These are phyloP conservation scores for Cyanidioschyzon merolae DNA, from an alignment of 23 red algal genomes.

Conservation along the genomic window DNA sequence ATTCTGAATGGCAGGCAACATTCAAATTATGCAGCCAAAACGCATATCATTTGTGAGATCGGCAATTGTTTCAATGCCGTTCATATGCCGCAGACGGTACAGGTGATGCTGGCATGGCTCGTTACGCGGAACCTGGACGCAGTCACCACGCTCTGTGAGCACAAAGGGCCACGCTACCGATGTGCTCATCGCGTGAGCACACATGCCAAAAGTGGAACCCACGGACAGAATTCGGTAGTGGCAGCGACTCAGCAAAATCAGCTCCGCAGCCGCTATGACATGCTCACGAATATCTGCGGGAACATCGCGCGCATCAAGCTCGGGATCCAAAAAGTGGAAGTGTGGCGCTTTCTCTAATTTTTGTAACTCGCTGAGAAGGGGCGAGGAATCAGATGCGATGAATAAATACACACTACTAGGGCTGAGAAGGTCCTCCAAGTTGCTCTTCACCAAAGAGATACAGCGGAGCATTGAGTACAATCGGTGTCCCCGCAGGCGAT, in stretches of 20 bases:
- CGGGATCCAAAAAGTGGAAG: neutral
- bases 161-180: neutral
- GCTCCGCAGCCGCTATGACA: neutral
- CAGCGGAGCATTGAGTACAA: neutral
- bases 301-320: neutral
- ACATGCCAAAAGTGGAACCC: constrained; percentile 13
- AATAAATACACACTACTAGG: neutral
- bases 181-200: neutral
- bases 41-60: neutral
- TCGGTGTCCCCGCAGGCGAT: neutral
- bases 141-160: neutral
- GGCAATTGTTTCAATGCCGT: neutral
- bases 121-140: neutral
- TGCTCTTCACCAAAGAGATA: neutral
- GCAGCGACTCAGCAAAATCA: constrained; percentile 1
- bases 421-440: neutral
- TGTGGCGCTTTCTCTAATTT: neutral
- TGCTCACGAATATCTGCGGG: neutral
- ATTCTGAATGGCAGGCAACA: too few species aligned
- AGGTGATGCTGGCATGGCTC: constrained; percentile 11
- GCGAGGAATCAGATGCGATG: neutral
- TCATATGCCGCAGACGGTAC: neutral
- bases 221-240: neutral
- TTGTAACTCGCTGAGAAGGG: neutral
- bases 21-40: neutral